These are phyloP conservation scores for Neurospora sp. DNA, from an alignment of 495 filamentous ascomycete genomes.

Conservation along the genomic window DNA sequence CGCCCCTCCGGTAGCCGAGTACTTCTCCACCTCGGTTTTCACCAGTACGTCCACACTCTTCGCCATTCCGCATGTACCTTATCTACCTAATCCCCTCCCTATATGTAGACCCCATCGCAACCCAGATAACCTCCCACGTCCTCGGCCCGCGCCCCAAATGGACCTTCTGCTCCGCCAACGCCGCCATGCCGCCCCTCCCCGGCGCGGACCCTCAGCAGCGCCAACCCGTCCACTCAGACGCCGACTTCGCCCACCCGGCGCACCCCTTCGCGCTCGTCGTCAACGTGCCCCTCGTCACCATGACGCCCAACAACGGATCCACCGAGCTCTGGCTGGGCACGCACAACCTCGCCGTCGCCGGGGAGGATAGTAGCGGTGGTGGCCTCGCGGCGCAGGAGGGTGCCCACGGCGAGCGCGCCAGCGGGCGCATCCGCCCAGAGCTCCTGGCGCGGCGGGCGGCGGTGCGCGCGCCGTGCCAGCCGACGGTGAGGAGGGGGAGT, in stretches of 20 bases:
- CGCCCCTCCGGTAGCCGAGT: constrained; percentile 31
- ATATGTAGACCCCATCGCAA: constrained; percentile 36
- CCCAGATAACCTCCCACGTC: constrained; percentile 37
- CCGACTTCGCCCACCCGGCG: constrained; percentile 44
- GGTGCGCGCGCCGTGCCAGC: constrained; percentile 39
- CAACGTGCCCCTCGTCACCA: constrained; percentile 43
- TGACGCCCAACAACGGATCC: constrained; percentile 44
- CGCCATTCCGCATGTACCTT: neutral
- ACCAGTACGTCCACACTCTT: constrained; percentile 22
- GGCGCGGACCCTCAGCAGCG: constrained; percentile 23
- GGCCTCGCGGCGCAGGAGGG: constrained; percentile 26
- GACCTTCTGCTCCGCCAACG: constrained; percentile 45
- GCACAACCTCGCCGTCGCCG: constrained; percentile 21
- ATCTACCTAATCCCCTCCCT: neutral
- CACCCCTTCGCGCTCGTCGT: constrained; percentile 46
- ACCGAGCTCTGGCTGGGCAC: constrained; percentile 55
- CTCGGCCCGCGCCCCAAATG: constrained; percentile 39
- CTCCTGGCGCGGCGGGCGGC: constrained; percentile 30
- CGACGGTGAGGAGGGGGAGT: constrained; percentile 40
- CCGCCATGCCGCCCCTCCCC: constrained; percentile 38
- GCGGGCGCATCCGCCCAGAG: constrained; percentile 33
- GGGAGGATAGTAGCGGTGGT: constrained; percentile 31
- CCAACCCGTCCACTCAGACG: constrained; percentile 48
- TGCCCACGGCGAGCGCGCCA: neutral
- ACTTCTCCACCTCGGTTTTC: constrained; percentile 33